Evolutionary conservation across 2,329 filamentous ascomycete genomes (phyloP).

Genomic region (Aspergillus jensenii): DNA sequence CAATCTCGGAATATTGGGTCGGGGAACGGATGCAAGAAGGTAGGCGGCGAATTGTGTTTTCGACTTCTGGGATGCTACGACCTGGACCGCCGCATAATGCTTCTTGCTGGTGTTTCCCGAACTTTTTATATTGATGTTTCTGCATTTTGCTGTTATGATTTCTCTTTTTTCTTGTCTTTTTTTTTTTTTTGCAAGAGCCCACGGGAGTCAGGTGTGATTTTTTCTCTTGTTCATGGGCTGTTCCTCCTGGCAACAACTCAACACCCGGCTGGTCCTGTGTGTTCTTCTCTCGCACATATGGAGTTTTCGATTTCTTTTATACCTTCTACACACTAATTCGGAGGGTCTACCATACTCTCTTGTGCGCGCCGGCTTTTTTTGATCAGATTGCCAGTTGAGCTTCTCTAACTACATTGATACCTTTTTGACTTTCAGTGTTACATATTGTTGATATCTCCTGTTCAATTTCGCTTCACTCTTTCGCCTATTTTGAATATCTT

Average conservation of each 20-base stretch:
- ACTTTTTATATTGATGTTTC: slow-evolving; percentile 25
- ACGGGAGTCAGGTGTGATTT: slow-evolving; percentile 48
- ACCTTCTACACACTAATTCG: slow-evolving; percentile 27
- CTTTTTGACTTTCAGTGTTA: slow-evolving; percentile 22
- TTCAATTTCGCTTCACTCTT: slow-evolving; percentile 18
- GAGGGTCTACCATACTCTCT: slow-evolving; percentile 25
- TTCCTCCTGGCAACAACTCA: slow-evolving; percentile 37
- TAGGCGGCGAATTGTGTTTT: slow-evolving; percentile 37
- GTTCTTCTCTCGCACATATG: slow-evolving; percentile 41
- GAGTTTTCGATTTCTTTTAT: slow-evolving; percentile 32
- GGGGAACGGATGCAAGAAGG: slow-evolving; percentile 37
- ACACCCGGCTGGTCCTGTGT: slow-evolving; percentile 50
- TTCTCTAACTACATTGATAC: slow-evolving; percentile 14
- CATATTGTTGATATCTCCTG: slow-evolving; percentile 20
- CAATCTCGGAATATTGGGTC: slow-evolving; percentile 32
- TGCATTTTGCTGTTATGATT: slow-evolving; percentile 26
- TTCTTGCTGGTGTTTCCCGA: slow-evolving; percentile 34
- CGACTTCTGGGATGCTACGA: slow-evolving; percentile 29
- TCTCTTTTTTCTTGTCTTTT: slow-evolving; percentile 6
- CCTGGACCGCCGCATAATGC: slow-evolving; percentile 30
- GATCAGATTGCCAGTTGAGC: slow-evolving; percentile 27
- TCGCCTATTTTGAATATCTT: slow-evolving; percentile 13
- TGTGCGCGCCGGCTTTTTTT: slow-evolving; percentile 37
- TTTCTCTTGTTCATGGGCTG: slow-evolving; percentile 36
- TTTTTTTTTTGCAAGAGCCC: slow-evolving; percentile 38